Conservation (phyloP, 192 early-diverging fungal species). For the Paraglomus brasilianum region DNA sequence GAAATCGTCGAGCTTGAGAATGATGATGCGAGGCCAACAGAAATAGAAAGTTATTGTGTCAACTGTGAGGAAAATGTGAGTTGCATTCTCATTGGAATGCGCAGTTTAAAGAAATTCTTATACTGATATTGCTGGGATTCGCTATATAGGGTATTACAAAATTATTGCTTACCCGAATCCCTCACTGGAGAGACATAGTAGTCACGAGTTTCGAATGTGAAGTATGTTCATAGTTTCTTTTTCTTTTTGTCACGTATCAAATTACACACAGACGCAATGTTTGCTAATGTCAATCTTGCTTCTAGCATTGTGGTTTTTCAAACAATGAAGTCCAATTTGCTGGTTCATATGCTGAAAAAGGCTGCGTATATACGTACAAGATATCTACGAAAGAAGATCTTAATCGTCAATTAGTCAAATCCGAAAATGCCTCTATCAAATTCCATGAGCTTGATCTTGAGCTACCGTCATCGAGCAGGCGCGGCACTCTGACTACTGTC, state of each 20-base stretch:
- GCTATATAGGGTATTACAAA: slow-evolving; percentile 71
- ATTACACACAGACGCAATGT: slow-evolving; percentile 48
- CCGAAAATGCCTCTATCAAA: slow-evolving; percentile 72
- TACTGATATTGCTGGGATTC: slow-evolving; percentile 2
- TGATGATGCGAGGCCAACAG: slow-evolving; percentile 65
- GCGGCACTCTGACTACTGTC: slow-evolving; percentile 85
- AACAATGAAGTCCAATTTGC: slow-evolving; percentile 93
- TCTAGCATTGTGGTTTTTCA: slow-evolving; percentile 82
- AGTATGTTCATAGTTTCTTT: not conserved
- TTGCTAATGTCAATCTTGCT: slow-evolving; percentile 70
- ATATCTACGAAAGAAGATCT: slow-evolving; percentile 74
- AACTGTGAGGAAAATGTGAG: slow-evolving; percentile 78
- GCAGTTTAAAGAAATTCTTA: not conserved
- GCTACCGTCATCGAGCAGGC: slow-evolving; percentile 73
- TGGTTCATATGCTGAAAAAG: slow-evolving; percentile 77
- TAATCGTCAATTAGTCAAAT: slow-evolving; percentile 90
- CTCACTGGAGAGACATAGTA: slow-evolving; percentile 83
- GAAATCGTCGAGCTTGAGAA: slow-evolving; percentile 52
- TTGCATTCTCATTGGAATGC: not conserved
- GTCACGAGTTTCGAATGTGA: slow-evolving; percentile 38
- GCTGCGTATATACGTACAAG: slow-evolving; percentile 62
- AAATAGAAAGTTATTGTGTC: slow-evolving; percentile 91
- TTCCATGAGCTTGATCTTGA: slow-evolving; percentile 87
- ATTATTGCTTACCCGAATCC: slow-evolving; percentile 85
- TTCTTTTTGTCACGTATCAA: not conserved